Evolutionary conservation across 345 rosid genomes (phyloP), one percentile per base, ranked within the genome.

Genomic region (Angophora floribunda): DNA sequence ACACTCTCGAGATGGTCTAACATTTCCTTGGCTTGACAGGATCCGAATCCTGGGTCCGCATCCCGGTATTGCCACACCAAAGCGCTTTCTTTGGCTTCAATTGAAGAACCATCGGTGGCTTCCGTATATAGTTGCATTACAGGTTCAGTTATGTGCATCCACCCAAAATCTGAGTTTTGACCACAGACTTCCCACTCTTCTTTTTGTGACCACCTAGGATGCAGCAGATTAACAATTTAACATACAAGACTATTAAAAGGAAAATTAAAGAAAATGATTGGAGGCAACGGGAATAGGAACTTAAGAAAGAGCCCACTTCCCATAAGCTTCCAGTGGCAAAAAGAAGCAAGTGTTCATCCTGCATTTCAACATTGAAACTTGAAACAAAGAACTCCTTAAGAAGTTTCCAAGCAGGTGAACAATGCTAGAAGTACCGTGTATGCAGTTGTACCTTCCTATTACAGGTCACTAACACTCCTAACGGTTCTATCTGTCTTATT

Each of bases 1-100:
- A 94, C 95, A 84, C 88, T 94, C 90, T 95, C 96, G 9, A 95
- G 92, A 88, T 95, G 96, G 78, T 95, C 96, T 53, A 95, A 75
- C 93, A 95, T 85, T 90, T 95, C 96, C 92, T 95, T 94, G 16
- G 95, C 95, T 87, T 95, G 96, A 50, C 90, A 86, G 86, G 94
- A 94, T 82, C 96, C 95, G 86, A 95, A 95, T 49, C 91, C 92
- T 0, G 86, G 91, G 87, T 94, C 95, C 44, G 95, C 94, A 90
- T 94, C 92, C 86, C 92, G 90, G 87, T 93, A 87, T 86, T 94
- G 94, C 96, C 96, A 95, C 16, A 95, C 95, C 85, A 95, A 75
- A 13, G 95, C 94, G 84, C 95, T 95, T 86, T 94, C 95, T 90
- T 95, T 95, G 24, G 88, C 88, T 90, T 94, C 96, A 52, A 93